Evolutionary conservation across 768 basidiomycete species (phyloP), one percentile per base, ranked within the genome.

Genomic region (Xerocomellus dryophilus): DNA sequence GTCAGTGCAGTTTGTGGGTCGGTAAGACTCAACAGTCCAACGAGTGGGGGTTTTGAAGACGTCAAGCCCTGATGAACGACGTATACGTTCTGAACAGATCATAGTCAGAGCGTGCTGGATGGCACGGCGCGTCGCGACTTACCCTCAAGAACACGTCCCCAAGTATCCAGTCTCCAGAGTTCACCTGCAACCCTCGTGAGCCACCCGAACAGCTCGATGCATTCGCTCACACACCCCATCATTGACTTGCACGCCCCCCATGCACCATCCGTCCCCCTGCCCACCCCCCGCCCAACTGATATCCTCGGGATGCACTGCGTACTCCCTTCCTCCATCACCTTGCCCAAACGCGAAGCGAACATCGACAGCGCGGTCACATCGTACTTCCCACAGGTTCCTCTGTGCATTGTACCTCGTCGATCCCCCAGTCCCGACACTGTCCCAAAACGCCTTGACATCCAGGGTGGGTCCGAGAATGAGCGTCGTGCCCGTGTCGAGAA

Each of bases 401-500:
- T 67, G 61, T 1, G 56, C 50, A 51, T 79, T 73, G 56, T 73
- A 72, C 39, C 73, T 66, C 34, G 72, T 63, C 14, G 71, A 67
- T 8, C 69, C 70, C n/a, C 73, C 76, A 3, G 66, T 61, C 20
- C 78, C 76, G n/a, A 80, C 54, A 7, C 74, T 71, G 14, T 71
- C 51, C 78, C 76, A 86, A 59, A 88, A 77, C 7, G 77, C 73
- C 5, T 72, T 69, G 38, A 84, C 81, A 52, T 85, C 84, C 17
- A 52, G 56, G 1, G 75, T 66, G 7, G 83, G 83, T 5, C 80
- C 82, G 6, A 83, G 72, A 23, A 83, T 73, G 49, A 82, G 73
- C 5, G 81, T 82, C 23, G 81, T 82, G 4, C 84, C 84, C 23
- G 83, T 83, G 61, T 87, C 86, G 25, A 86, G 74, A 23, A 88